These are phyloP conservation scores for Triangularia setosa DNA, from an alignment of 2,329 filamentous ascomycete species.

Conservation along the genomic window DNA sequence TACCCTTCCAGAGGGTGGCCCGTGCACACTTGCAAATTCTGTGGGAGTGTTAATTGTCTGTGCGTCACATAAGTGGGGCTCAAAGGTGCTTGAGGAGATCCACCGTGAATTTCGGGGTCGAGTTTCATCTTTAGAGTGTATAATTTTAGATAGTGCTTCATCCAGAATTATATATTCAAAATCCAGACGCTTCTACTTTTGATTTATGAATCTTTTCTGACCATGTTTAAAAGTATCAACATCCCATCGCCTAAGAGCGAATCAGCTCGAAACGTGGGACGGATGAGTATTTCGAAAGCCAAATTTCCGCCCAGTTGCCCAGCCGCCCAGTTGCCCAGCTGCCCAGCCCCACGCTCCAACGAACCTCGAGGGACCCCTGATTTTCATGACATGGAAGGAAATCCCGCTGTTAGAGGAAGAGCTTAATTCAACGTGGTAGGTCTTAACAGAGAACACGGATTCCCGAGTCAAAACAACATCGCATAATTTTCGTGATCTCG, in stretches of 20 bases:
- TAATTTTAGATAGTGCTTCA: no score
- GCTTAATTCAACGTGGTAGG: neutral
- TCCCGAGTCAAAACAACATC: no score
- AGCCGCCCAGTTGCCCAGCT: neutral
- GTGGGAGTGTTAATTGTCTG: neutral
- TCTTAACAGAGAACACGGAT: neutral
- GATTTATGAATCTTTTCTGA: no score
- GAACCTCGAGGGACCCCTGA: neutral
- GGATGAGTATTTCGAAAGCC: neutral
- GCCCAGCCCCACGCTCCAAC: neutral
- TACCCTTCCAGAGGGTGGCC: constrained; percentile 10
- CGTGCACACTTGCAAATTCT: constrained; percentile 21
- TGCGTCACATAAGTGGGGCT: neutral
- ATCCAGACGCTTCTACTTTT: no score
- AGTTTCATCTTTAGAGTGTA: neutral
- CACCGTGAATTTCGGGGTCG: neutral
- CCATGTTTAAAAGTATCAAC: no score
- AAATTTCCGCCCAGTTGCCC: no score
- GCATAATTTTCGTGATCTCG: no score
- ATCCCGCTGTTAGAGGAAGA: neutral
- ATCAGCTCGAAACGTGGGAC: neutral
- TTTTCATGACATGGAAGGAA: neutral
- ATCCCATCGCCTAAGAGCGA: neutral
- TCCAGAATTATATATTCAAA: no score
- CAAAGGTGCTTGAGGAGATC: neutral